Evolutionary conservation across 2,329 filamentous ascomycete genomes (phyloP), one percentile per base, ranked within the genome.

Genomic region (Fusarium dimerum): DNA sequence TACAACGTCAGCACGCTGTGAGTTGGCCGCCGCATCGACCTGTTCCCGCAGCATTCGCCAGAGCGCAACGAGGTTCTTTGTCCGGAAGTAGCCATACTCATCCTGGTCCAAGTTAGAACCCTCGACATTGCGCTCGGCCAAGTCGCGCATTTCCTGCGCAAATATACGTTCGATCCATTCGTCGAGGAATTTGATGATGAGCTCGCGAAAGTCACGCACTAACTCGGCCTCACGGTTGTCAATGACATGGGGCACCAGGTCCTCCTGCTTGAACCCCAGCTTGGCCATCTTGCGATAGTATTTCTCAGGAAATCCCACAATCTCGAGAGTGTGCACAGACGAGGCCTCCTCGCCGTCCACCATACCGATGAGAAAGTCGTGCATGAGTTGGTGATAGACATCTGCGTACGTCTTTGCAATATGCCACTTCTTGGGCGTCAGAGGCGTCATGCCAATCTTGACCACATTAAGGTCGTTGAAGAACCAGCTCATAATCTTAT

Each of bases 1-100:
- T 9, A 93, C 87, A 0, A 99, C 92, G 68, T 97, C 94, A 50
- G 86, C 83, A 47, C 94, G 89, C 66, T 92, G 83, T 42, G 92
- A 96, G 65, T 90, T 89, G 40, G 86, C 87, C 5, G 92, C 92
- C 0, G 92, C 90, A 57, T 89, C 84, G 34, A 96, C 83, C 72
- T 99, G 94, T 72, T 99, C 93, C 61, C 90, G 86, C 57, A 99
- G 79, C 92, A 99, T 97, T 54, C 92, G 89, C 92, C 95, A 99
- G 79, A 97, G 88, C 66, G 96, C 92, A 50, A 92, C 88, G 48
- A 96, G 78, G 55, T 92, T 96, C 74, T 90, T 92, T 47, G 92
- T 97, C 45, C 93, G 87, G 75, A 96, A 92, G 70, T 90, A 92
- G 54, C 91, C 91, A 69, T 95, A 92, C 67, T 92, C 86, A 71